A percentile compares a stretch with the other conserved stretches of the same genome.
phyloP scores from a whole-genome alignment of 148 eudicot species.

The Rhododendron molle region DNA sequence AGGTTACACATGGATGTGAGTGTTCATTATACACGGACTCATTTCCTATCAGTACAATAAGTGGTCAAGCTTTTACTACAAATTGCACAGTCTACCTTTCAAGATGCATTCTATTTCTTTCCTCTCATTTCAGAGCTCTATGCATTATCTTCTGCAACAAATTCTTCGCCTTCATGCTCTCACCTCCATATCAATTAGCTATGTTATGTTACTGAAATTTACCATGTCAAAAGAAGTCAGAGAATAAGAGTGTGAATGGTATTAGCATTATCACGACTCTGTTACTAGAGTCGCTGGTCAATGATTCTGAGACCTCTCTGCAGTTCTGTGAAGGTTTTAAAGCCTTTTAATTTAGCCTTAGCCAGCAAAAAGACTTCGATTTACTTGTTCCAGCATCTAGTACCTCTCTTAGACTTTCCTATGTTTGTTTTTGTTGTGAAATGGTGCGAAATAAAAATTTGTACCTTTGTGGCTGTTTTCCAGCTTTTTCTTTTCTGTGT shows the following conservation, averaged over 20 bases:
- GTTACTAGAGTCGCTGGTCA: not conserved
- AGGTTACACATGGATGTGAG: not conserved
- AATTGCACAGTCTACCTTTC: not conserved
- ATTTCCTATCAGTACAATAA: not conserved
- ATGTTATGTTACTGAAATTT: not conserved
- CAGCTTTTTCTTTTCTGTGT: not conserved
- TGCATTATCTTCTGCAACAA: not conserved
- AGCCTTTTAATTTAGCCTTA: constrained; percentile 1
- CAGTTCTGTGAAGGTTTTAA: not conserved
- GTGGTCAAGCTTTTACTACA: not conserved
- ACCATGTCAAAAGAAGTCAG: not conserved
- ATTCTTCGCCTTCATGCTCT: not conserved
- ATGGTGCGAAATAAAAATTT: not conserved
- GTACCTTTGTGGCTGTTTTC: not conserved
- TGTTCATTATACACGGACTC: not conserved
- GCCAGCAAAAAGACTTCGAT: not conserved
- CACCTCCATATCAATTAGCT: not conserved
- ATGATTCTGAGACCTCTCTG: not conserved
- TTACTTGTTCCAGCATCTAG: not conserved
- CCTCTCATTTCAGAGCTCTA: not conserved
- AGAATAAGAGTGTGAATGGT: not conserved
- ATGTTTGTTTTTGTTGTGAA: not conserved
- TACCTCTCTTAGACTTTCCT: not conserved
- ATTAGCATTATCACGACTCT: not conserved
- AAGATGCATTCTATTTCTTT: not conserved